Conservation (phyloP, 2,329 filamentous ascomycete species). For the Exophiala lecanii-corni region DNA sequence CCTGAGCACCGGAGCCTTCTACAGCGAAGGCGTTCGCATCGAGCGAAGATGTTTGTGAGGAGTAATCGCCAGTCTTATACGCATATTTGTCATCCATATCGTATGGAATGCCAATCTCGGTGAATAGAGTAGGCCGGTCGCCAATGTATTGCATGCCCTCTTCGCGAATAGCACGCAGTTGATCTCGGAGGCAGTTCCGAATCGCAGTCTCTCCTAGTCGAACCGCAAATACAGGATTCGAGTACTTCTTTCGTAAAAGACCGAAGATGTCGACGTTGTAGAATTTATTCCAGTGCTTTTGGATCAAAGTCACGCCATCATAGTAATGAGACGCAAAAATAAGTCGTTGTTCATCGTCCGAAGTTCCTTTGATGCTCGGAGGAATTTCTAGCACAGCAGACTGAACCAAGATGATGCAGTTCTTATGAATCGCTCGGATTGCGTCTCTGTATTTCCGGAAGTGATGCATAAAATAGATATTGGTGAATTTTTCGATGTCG, state of each 20-base stretch:
- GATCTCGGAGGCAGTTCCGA: conserved; percentile 84
- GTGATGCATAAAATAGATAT: conserved; percentile 84
- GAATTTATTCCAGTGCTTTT: conserved; percentile 95
- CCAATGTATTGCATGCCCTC: conserved; percentile 89
- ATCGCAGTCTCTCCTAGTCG: conserved; percentile 92
- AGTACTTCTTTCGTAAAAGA: conserved; percentile 80
- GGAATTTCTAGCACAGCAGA: conserved; percentile 89
- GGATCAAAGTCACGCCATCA: conserved; percentile 93
- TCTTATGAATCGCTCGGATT: conserved; percentile 70
- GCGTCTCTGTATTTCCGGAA: conserved; percentile 72
- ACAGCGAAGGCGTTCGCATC: conserved; percentile 94
- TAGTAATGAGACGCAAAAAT: conserved; percentile 95
- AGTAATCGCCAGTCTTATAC: conserved; percentile 92
- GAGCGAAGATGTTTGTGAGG: conserved; percentile 84
- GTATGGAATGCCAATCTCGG: conserved; percentile 95
- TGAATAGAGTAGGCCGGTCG: conserved; percentile 81
- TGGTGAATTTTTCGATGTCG: conserved; percentile 81
- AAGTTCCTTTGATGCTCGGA: conserved; percentile 77
- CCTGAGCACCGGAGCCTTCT: conserved; percentile 77
- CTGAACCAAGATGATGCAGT: conserved; percentile 85
- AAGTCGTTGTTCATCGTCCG: conserved; percentile 83
- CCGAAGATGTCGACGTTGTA: conserved; percentile 98
- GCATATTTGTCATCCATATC: conserved; percentile 98
- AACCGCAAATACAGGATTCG: conserved; percentile 84
- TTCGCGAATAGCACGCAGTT: conserved; percentile 73